Evolutionary conservation across 768 basidiomycete species (phyloP).

Genomic region (Lanmaoa pseudosensibilis): DNA sequence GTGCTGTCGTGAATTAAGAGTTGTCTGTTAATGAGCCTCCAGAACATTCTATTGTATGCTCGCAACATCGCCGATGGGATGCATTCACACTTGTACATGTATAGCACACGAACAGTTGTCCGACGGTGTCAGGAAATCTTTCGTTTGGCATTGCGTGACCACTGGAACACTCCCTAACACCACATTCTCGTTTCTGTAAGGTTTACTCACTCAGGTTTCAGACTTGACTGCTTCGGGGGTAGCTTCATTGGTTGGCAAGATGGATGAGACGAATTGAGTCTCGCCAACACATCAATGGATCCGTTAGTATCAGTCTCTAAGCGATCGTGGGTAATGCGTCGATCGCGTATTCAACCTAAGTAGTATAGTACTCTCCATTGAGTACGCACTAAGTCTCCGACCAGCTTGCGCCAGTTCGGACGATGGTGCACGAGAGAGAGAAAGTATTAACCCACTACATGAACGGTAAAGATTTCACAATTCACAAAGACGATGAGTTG

Average conservation of each 20-base stretch:
- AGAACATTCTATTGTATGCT: conserved; percentile 30
- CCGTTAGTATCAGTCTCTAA: background rate
- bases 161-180: background rate
- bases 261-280: background rate
- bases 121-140: background rate
- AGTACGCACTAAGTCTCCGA: too few species aligned
- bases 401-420: too few species aligned
- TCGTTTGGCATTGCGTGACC: background rate
- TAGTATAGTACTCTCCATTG: background rate
- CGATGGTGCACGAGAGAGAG: too few species aligned
- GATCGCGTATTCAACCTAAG: background rate
- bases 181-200: background rate
- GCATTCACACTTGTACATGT: background rate
- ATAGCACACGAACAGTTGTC: background rate
- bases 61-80: background rate
- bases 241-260: background rate
- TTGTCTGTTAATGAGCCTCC: conserved; percentile 14
- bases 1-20: background rate
- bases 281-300: background rate
- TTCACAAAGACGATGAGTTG: too few species aligned
- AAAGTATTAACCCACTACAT: too few species aligned
- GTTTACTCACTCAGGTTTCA: too few species aligned
- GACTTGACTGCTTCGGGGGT: background rate
- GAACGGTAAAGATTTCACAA: too few species aligned
- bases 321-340: background rate